Evolutionary conservation across 2,329 filamentous ascomycete genomes (phyloP).

Genomic region (Fusarium chuoi): DNA sequence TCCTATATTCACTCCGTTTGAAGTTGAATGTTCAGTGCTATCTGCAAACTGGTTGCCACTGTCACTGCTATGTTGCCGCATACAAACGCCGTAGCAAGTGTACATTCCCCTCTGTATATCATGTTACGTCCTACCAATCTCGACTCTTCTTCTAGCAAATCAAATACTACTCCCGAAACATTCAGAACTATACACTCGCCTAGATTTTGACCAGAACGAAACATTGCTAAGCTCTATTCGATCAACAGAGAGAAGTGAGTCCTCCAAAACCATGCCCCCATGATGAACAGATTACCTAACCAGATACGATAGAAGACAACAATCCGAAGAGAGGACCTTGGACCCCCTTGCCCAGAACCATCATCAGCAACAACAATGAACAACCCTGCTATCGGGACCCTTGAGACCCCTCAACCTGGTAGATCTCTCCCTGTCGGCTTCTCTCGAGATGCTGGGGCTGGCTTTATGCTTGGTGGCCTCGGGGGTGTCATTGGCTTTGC

Average conservation of each 20-base stretch:
- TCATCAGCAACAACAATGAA: not conserved
- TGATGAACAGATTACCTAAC: not conserved
- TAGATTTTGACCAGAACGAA: not conserved
- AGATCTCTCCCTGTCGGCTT: not conserved
- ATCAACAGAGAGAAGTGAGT: not conserved
- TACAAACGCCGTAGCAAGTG: not conserved
- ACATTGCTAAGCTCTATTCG: not conserved
- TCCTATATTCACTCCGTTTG: not conserved
- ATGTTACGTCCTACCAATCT: not conserved
- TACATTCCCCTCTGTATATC: not conserved
- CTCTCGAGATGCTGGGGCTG: constrained; percentile 18
- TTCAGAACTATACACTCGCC: not conserved
- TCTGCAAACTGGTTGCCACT: constrained; percentile 12
- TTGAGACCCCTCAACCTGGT: not conserved
- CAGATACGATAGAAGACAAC: not conserved
- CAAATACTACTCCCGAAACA: not conserved
- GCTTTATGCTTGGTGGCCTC: constrained; percentile 20
- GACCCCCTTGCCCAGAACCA: not conserved
- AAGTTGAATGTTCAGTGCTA: not conserved
- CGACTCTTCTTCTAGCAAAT: not conserved
- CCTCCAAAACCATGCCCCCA: not conserved
- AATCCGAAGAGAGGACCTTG: not conserved
- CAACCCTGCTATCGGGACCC: not conserved
- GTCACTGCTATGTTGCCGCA: not conserved
- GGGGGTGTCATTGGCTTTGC: constrained; percentile 21